Percentiles rank a stretch among this genome's conserved stretches.
Conservation (phyloP, 257 asterid species). For the Henckelia pumila region DNA sequence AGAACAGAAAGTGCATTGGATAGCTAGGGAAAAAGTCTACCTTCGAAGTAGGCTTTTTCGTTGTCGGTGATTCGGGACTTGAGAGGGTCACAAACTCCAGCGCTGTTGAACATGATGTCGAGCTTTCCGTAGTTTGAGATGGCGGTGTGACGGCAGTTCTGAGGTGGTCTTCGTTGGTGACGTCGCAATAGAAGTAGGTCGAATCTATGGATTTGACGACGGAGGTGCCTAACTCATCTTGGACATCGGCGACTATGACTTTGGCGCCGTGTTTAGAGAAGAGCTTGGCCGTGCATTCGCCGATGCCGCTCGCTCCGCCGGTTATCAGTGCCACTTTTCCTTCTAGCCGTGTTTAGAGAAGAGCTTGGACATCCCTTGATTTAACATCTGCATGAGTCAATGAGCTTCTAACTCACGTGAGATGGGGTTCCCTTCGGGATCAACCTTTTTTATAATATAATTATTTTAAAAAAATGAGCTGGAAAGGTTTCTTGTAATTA, state of each 20-base stretch:
- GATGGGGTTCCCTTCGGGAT: no score
- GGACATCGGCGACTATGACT: conserved; percentile 50
- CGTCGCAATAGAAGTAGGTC: conserved; percentile 52
- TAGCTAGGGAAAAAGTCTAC: no score
- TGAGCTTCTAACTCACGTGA: no score
- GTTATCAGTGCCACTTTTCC: conserved; percentile 68
- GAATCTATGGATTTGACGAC: conserved; percentile 32
- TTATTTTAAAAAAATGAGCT: no score
- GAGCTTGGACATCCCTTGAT: no score
- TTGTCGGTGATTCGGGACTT: conserved; percentile 33
- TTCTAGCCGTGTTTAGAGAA: no score
- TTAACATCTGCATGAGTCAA: no score
- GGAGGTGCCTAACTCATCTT: conserved; percentile 42
- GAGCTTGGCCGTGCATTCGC: conserved; percentile 45
- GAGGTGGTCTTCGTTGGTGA: conserved; percentile 45
- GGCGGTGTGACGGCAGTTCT: conserved; percentile 34
- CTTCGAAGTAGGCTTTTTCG: conserved; percentile 28
- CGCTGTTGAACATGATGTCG: conserved; percentile 62
- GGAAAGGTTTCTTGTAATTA: no score
- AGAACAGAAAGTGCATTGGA: no score
- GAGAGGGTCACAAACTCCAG: conserved; percentile 35
- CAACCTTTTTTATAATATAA: no score
- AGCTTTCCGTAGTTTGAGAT: conserved; percentile 44
- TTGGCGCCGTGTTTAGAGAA: conserved; percentile 59
- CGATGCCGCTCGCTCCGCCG: conserved; percentile 67